Percentiles rank a stretch among this genome's conserved stretches.
These are phyloP conservation scores for Zymoseptoria pseudotritici DNA, from an alignment of 2,329 filamentous ascomycete genomes.

Conservation along the genomic window DNA sequence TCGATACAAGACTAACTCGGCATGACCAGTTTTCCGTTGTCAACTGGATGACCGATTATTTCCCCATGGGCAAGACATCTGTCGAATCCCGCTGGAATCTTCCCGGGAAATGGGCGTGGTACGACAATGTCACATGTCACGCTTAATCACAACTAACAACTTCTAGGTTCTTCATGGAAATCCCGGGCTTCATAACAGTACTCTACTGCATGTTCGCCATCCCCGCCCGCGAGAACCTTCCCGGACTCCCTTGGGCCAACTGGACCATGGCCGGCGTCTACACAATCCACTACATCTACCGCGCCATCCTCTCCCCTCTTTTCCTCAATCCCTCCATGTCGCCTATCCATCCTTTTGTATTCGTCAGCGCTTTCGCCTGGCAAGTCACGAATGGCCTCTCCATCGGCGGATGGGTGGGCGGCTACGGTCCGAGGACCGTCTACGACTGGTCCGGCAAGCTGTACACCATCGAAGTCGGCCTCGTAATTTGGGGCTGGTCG, in stretches of 20 bases:
- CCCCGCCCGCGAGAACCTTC: constrained; percentile 50
- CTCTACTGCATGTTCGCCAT: constrained; percentile 71
- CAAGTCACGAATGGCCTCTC: constrained; percentile 74
- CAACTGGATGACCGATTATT: constrained; percentile 74
- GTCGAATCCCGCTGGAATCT: constrained; percentile 67
- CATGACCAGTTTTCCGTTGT: constrained; percentile 54
- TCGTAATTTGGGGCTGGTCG: constrained; percentile 68
- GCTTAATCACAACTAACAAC: not conserved
- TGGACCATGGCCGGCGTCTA: constrained; percentile 65
- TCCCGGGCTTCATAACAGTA: constrained; percentile 66
- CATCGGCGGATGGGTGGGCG: constrained; percentile 73
- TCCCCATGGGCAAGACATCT: constrained; percentile 91
- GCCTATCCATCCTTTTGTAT: constrained; percentile 68
- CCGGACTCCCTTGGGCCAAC: constrained; percentile 64
- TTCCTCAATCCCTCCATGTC: constrained; percentile 84
- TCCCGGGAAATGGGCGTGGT: constrained; percentile 65
- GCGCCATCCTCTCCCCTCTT: constrained; percentile 73
- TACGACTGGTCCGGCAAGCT: constrained; percentile 43
- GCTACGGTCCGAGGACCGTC: constrained; percentile 63
- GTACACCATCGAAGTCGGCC: constrained; percentile 51
- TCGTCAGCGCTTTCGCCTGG: constrained; percentile 58
- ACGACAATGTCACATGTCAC: not conserved
- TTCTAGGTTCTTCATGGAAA: constrained; percentile 78
- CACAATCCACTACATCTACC: constrained; percentile 82
- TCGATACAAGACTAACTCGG: constrained; percentile 8